phyloP scores from a whole-genome alignment of 345 rosid genomes.

The Boechera divaricarpa region DNA sequence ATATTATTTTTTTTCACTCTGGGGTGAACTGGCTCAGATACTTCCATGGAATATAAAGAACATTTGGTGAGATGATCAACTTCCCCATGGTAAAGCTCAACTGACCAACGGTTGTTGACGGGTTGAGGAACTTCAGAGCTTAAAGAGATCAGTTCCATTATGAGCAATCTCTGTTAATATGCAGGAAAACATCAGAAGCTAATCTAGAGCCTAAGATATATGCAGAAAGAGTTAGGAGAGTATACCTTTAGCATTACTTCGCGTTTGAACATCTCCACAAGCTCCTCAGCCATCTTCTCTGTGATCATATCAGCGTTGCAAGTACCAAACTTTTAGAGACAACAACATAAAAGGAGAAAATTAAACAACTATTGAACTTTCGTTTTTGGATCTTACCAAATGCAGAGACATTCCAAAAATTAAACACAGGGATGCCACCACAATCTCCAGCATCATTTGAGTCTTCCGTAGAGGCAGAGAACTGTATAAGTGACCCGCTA shows the following conservation, averaged over 20 bases:
- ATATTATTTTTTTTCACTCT: slow-evolving; percentile 50
- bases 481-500: slow-evolving; percentile 64
- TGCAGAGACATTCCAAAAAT: slow-evolving; percentile 60
- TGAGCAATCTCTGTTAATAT: slow-evolving; percentile 61
- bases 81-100: slow-evolving; percentile 83
- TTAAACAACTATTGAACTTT: not conserved
- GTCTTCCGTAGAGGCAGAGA: slow-evolving; percentile 59
- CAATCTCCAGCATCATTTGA: slow-evolving; percentile 73
- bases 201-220: not conserved
- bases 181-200: slow-evolving; percentile 16
- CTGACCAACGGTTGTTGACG: slow-evolving; percentile 55
- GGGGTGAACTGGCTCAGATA: slow-evolving; percentile 55
- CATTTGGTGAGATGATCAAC: slow-evolving; percentile 60
- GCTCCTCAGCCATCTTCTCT: slow-evolving; percentile 80
- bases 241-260: slow-evolving; percentile 81
- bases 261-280: slow-evolving; percentile 72
- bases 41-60: slow-evolving; percentile 57
- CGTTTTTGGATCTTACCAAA: slow-evolving; percentile 57
- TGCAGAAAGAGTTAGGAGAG: not conserved
- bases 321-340: slow-evolving; percentile 23
- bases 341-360: slow-evolving; percentile 12
- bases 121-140: slow-evolving; percentile 56
- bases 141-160: slow-evolving; percentile 56
- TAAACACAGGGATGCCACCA: slow-evolving; percentile 69
- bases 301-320: slow-evolving; percentile 36